Conservation (phyloP, 441 rosid genomes). For the Adansonia madagascariensis region DNA sequence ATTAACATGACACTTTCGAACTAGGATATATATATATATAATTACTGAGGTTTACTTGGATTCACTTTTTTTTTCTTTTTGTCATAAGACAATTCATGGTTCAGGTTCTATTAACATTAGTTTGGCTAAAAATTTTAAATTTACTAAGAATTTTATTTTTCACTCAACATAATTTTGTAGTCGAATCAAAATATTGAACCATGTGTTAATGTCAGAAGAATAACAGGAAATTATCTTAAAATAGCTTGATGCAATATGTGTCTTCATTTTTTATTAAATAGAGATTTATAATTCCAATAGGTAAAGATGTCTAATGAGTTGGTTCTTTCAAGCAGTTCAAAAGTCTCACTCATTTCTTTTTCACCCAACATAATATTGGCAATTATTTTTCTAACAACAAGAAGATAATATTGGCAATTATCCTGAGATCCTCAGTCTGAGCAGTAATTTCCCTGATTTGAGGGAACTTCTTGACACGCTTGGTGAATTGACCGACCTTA, state of each 20-base stretch:
- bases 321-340: background rate
- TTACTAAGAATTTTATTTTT: background rate
- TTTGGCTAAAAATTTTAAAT: background rate
- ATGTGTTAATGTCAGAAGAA: background rate
- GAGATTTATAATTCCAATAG: background rate
- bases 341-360: background rate
- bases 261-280: background rate
- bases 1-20: too few species aligned
- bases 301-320: background rate
- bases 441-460: slow-evolving; percentile 82
- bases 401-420: slow-evolving; percentile 39
- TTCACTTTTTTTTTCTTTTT: too few species aligned
- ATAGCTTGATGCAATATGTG: background rate
- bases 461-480: slow-evolving; percentile 70
- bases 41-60: too few species aligned
- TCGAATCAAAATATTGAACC: background rate
- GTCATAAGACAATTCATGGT: too few species aligned
- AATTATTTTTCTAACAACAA: background rate
- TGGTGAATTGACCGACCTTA: slow-evolving; percentile 77
- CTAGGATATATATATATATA: too few species aligned
- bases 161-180: background rate
- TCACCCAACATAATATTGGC: background rate
- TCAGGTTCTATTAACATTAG: background rate
- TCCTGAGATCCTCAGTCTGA: slow-evolving; percentile 73
- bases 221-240: background rate